These are phyloP conservation scores for Pleurotus eryngii DNA, from an alignment of 768 basidiomycete species.

Conservation along the genomic window DNA sequence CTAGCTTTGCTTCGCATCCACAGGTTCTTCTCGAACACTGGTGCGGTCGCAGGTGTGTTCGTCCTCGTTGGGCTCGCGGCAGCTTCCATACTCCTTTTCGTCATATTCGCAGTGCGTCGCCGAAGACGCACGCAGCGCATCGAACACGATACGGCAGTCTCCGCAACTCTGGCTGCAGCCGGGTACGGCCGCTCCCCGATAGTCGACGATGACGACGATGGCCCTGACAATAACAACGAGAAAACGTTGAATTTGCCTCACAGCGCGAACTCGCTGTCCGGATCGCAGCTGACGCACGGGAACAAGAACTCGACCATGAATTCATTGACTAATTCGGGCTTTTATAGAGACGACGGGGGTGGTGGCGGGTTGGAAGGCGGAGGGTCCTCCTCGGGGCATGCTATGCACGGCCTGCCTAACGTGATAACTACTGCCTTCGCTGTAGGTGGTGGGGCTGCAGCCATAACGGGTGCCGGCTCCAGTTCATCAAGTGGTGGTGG, in stretches of 20 bases:
- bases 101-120: conserved; percentile 67
- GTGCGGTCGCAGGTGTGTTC: conserved; percentile 91
- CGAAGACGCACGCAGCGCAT: conserved; percentile 55
- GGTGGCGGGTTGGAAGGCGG: conserved; percentile 6
- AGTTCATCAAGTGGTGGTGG: too few species aligned
- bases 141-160: conserved; percentile 71
- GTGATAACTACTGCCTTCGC: too few species aligned
- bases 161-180: conserved; percentile 69
- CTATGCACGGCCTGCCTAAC: conserved; percentile 4
- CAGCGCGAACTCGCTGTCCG: conserved; percentile 18
- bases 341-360: too few species aligned
- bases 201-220: conserved; percentile 60
- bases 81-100: conserved; percentile 64
- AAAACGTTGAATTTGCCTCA: neutral
- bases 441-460: too few species aligned
- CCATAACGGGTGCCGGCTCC: too few species aligned
- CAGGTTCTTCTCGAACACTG: conserved; percentile 86
- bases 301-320: conserved; percentile 14
- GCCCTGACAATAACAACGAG: conserved; percentile 2
- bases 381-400: conserved; percentile 36
- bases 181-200: conserved; percentile 66
- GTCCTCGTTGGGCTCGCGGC: conserved; percentile 83
- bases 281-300: conserved; percentile 10
- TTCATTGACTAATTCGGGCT: neutral
- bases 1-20: neutral